Evolutionary conservation across 768 basidiomycete species (phyloP).

Genomic region (Daedaleopsis nitida): DNA sequence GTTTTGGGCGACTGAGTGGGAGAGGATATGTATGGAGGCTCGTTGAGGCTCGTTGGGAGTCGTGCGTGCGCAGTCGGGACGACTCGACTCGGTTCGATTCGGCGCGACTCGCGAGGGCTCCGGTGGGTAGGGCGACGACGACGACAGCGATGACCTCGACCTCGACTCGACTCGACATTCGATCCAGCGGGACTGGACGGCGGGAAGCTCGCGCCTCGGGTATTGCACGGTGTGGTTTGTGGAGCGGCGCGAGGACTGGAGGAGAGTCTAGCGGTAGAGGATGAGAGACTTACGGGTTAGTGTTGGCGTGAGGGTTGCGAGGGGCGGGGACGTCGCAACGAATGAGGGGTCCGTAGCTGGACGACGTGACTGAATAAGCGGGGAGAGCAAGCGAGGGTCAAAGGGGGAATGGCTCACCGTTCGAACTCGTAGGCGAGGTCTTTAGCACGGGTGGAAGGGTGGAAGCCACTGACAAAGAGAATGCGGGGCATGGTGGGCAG

Average conservation of each 20-base stretch:
- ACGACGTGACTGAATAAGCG: conserved; percentile 1
- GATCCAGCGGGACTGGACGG: conserved; percentile 7
- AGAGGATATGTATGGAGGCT: conserved; percentile 21
- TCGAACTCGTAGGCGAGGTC: conserved; percentile 89
- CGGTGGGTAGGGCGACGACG: conserved; percentile 18
- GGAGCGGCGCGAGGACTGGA: conserved; percentile 36
- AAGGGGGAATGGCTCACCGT: conserved; percentile 47
- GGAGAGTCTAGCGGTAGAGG: conserved; percentile 18
- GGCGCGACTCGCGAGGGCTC: conserved; percentile 1
- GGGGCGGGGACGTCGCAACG: conserved; percentile 91
- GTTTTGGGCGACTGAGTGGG: conserved; percentile 34
- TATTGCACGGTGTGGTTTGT: background rate
- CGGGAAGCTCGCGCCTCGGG: background rate
- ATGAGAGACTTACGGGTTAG: conserved; percentile 76
- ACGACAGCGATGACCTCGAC: conserved; percentile 13
- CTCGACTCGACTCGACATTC: conserved; percentile 18
- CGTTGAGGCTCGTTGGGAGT: conserved; percentile 17
- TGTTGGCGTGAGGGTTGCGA: conserved; percentile 69
- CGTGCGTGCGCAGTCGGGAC: background rate
- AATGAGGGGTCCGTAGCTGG: conserved; percentile 78
- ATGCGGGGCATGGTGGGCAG: conserved; percentile 66
- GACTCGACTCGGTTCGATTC: conserved; percentile 1
- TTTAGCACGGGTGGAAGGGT: conserved; percentile 77
- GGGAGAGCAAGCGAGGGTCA: background rate
- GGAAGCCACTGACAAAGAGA: conserved; percentile 85